Conservation (phyloP, 768 basidiomycete species). For the Leccinum broughii region DNA sequence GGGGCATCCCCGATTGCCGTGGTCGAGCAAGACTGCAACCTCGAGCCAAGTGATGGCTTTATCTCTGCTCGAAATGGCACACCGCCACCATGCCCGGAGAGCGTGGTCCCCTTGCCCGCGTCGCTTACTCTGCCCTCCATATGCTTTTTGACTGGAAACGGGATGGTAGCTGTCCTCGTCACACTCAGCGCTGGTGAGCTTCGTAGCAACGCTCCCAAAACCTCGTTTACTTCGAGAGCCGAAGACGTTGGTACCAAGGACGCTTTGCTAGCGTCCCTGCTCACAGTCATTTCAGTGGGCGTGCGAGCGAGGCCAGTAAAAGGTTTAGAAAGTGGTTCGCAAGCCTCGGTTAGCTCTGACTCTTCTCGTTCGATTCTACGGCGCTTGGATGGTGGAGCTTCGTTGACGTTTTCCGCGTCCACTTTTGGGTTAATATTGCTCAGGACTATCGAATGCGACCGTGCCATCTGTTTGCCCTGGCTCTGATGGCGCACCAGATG, state of each 20-base stretch:
- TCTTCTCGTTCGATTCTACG: slow-evolving; percentile 14
- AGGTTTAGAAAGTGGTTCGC: background rate
- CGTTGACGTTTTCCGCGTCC: slow-evolving; percentile 7
- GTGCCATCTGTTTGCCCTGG: slow-evolving; percentile 3
- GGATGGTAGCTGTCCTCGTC: slow-evolving; percentile 11
- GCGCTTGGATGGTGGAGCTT: slow-evolving; percentile 14
- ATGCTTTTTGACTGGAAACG: slow-evolving; percentile 25
- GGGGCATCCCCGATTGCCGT: background rate
- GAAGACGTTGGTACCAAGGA: background rate
- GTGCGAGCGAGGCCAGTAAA: background rate
- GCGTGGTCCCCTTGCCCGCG: slow-evolving; percentile 7
- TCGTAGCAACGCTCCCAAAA: background rate
- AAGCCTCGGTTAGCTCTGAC: background rate
- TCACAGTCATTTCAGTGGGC: background rate
- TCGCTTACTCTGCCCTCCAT: background rate
- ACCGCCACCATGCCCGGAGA: background rate
- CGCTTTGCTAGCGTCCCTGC: background rate
- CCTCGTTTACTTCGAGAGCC: background rate
- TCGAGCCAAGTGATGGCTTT: background rate
- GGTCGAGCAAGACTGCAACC: slow-evolving; percentile 5
- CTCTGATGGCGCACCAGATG: background rate
- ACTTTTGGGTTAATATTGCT: background rate
- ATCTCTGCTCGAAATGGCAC: background rate
- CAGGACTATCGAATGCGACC: background rate
- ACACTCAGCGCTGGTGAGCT: background rate